phyloP scores from a whole-genome alignment of 2,329 filamentous ascomycete genomes.

The Cadophora sp. region DNA sequence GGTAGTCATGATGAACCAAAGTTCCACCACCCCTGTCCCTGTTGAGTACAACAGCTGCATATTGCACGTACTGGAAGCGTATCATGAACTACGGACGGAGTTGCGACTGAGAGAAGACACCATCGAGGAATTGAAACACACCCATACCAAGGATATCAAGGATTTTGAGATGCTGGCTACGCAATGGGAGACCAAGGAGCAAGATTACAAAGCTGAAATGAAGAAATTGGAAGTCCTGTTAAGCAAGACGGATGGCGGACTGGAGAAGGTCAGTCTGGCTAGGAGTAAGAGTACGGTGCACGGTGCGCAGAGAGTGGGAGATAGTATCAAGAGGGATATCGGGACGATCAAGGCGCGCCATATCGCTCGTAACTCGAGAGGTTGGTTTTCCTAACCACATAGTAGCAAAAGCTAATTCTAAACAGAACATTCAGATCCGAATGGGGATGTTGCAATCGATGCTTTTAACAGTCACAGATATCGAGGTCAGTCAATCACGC shows the following conservation, averaged over 20 bases:
- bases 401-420: not conserved
- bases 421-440: slow-evolving; percentile 2
- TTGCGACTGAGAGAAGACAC: slow-evolving; percentile 32
- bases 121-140: slow-evolving; percentile 38
- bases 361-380: slow-evolving; percentile 20
- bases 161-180: slow-evolving; percentile 39
- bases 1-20: slow-evolving; percentile 44
- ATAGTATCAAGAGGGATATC: slow-evolving; percentile 32
- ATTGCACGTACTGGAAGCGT: slow-evolving; percentile 43
- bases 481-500: not conserved
- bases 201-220: slow-evolving; percentile 41
- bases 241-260: slow-evolving; percentile 39
- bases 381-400: not conserved
- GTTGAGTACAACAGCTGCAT: slow-evolving; percentile 43
- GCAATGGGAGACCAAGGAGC: slow-evolving; percentile 40
- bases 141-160: slow-evolving; percentile 38
- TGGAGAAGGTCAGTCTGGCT: slow-evolving; percentile 42
- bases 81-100: slow-evolving; percentile 36
- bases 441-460: not conserved
- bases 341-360: slow-evolving; percentile 37
- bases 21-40: slow-evolving; percentile 36
- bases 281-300: slow-evolving; percentile 41
- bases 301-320: slow-evolving; percentile 34
- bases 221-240: slow-evolving; percentile 43
- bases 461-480: slow-evolving; percentile 4